A percentile compares a stretch with the other conserved stretches of the same genome.
These are phyloP conservation scores for Blastobotrys persicus DNA, from an alignment of 1,139 yeast genomes.

Conservation along the genomic window DNA sequence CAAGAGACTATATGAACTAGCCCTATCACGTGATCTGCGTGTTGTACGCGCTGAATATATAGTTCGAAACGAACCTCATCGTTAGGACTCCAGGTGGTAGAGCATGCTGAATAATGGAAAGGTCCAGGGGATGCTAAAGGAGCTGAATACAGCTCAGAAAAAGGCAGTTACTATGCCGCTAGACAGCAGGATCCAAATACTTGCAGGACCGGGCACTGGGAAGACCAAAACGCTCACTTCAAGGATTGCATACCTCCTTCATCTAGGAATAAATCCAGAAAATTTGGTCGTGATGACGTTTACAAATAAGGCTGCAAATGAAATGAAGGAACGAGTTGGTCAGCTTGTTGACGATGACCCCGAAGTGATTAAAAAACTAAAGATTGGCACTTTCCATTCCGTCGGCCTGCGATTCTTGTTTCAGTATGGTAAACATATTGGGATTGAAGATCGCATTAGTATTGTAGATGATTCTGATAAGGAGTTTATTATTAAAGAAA, in stretches of 20 bases:
- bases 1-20: too few relatives aligned
- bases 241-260: conserved; percentile 68
- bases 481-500: conserved; percentile 41
- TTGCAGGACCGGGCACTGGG: conserved; percentile 89
- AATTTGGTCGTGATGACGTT: conserved; percentile 81
- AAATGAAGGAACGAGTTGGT: conserved; percentile 64
- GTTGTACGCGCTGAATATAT: too few relatives aligned
- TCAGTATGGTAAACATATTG: conserved; percentile 54
- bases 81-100: too few relatives aligned
- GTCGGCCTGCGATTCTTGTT: conserved; percentile 63
- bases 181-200: conserved; percentile 60
- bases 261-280: conserved; percentile 52
- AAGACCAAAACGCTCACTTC: conserved; percentile 80
- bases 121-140: conserved; percentile 13
- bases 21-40: neutral
- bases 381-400: conserved; percentile 86
- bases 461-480: conserved; percentile 71
- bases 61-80: too few relatives aligned
- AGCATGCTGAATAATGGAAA: neutral
- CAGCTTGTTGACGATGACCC: conserved; percentile 14
- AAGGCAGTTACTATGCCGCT: conserved; percentile 59
- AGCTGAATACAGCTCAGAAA: conserved; percentile 56
- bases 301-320: conserved; percentile 86
- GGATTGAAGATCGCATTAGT: conserved; percentile 42
- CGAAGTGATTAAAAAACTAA: conserved; percentile 42